A percentile compares a stretch with the other conserved stretches of the same genome.
Conservation (phyloP, 495 filamentous ascomycete genomes). For the Penicillium waksmanii region DNA sequence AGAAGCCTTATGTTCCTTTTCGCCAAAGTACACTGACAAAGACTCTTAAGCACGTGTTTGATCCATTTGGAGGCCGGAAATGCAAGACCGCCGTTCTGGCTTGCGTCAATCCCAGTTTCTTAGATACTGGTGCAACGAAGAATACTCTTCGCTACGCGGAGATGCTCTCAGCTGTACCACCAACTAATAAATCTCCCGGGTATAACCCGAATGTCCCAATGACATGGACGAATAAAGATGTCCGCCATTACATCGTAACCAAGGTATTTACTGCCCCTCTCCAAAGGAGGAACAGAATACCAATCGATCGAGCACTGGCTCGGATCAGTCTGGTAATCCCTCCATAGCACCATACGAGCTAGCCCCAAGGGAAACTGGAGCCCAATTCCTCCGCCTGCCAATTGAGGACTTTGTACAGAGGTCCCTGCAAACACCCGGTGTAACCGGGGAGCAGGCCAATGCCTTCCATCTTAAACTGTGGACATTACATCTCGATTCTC, state of each 20-base stretch:
- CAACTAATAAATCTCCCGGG: slow-evolving; percentile 1
- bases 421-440: slow-evolving; percentile 12
- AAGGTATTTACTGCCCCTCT: slow-evolving; percentile 3
- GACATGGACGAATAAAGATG: slow-evolving; percentile 19
- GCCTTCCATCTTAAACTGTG: slow-evolving; percentile 10
- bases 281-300: background rate
- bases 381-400: slow-evolving; percentile 12
- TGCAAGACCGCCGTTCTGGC: slow-evolving; percentile 39
- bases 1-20: slow-evolving; percentile 38
- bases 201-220: slow-evolving; percentile 15
- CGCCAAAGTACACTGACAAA: slow-evolving; percentile 40
- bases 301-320: background rate
- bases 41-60: slow-evolving; percentile 39
- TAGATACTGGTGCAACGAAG: slow-evolving; percentile 18
- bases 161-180: slow-evolving; percentile 8
- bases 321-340: slow-evolving; percentile 13
- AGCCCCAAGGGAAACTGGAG: slow-evolving; percentile 15
- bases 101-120: slow-evolving; percentile 26
- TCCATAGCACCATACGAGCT: slow-evolving; percentile 9
- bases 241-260: slow-evolving; percentile 13
- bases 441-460: slow-evolving; percentile 16
- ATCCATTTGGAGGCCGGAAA: slow-evolving; percentile 13
- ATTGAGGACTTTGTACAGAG: slow-evolving; percentile 7
- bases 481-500: slow-evolving; percentile 19
- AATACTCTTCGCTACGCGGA: slow-evolving; percentile 25